Evolutionary conservation across 768 basidiomycete species (phyloP).

Genomic region (Mycena epipterygia): DNA sequence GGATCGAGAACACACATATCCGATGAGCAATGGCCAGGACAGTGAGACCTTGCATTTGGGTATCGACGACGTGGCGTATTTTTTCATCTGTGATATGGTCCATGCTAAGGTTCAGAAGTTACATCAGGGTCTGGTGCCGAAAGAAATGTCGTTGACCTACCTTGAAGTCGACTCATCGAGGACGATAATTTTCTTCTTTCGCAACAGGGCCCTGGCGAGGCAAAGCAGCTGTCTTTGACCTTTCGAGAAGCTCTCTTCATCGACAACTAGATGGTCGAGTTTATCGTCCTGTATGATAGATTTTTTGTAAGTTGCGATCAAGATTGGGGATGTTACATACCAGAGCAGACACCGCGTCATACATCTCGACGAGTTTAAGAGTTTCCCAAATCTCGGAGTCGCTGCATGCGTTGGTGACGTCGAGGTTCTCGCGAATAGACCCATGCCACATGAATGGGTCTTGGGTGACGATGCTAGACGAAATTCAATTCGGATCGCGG

Average conservation of each 20-base stretch:
- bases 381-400: conserved; percentile 23
- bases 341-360: conserved; percentile 18
- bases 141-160: background rate
- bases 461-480: too few relatives aligned
- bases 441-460: conserved; percentile 24
- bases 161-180: conserved; percentile 26
- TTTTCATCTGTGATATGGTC: conserved; percentile 27
- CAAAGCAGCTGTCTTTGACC: conserved; percentile 24
- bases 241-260: conserved; percentile 24
- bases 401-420: background rate
- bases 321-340: background rate
- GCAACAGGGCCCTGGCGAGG: too few relatives aligned
- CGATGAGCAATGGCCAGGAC: conserved; percentile 21
- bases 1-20: conserved; percentile 14
- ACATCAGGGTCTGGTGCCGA: background rate
- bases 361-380: conserved; percentile 29
- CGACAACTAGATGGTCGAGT: conserved; percentile 24
- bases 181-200: conserved; percentile 22
- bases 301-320: background rate
- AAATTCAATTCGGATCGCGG: background rate
- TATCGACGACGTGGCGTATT: conserved; percentile 21
- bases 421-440: conserved; percentile 20
- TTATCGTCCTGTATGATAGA: conserved; percentile 10
- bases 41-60: conserved; percentile 23
- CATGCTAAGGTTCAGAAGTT: conserved; percentile 14